Percentiles rank a stretch among this genome's conserved stretches.
These are phyloP conservation scores for Marsdenia floribunda DNA, from an alignment of 257 asterid genomes.

Conservation along the genomic window DNA sequence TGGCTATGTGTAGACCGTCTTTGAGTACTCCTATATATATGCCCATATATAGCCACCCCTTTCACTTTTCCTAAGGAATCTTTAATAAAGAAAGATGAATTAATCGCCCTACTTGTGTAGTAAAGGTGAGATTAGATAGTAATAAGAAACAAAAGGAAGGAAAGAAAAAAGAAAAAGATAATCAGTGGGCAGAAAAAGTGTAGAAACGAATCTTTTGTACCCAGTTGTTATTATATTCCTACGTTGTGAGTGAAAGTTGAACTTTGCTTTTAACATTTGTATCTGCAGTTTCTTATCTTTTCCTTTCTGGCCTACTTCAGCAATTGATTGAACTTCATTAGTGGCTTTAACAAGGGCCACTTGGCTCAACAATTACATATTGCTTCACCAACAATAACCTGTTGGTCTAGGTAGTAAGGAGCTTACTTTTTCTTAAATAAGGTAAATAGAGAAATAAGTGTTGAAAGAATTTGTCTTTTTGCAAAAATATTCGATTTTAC, in stretches of 20 bases:
- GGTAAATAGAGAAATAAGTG: too few species aligned
- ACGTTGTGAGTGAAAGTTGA: not conserved
- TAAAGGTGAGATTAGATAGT: not conserved
- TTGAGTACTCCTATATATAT: not conserved
- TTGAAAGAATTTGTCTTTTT: too few species aligned
- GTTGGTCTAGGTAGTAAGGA: too few species aligned
- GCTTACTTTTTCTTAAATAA: too few species aligned
- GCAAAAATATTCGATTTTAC: too few species aligned
- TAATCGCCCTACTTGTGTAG: not conserved
- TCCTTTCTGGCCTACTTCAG: not conserved
- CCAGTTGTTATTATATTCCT: not conserved
- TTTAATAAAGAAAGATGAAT: not conserved
- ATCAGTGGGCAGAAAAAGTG: not conserved
- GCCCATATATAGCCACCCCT: not conserved
- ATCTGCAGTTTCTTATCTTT: not conserved
- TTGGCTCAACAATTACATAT: not conserved
- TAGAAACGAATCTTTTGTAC: not conserved
- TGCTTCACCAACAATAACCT: too few species aligned
- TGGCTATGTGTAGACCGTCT: not conserved
- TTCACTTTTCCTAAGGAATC: not conserved
- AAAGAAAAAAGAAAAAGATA: not conserved
- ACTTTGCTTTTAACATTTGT: not conserved
- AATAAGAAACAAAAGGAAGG: too few species aligned
- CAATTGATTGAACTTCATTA: not conserved
- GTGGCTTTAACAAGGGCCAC: not conserved